phyloP scores from a whole-genome alignment of 768 basidiomycete species.

The Lactarius hengduanensis region DNA sequence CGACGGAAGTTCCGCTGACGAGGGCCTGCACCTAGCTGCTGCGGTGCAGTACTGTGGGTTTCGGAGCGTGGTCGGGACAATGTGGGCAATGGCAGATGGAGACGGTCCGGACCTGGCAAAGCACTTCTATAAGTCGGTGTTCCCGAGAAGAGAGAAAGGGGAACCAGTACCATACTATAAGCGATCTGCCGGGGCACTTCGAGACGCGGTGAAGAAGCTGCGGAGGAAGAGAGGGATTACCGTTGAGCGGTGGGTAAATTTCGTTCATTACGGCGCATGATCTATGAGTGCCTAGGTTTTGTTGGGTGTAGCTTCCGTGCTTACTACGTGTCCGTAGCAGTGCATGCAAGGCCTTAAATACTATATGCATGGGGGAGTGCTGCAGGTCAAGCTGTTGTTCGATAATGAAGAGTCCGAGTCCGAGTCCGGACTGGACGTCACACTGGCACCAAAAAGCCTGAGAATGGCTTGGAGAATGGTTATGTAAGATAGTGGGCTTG shows the following conservation, averaged over 20 bases:
- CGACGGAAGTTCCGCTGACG: neutral
- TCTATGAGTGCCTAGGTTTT: neutral
- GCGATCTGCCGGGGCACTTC: neutral
- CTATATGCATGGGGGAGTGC: too few relatives aligned
- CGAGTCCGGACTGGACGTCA: too few relatives aligned
- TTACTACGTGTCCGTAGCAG: neutral
- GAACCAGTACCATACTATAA: neutral
- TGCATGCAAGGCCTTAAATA: too few relatives aligned
- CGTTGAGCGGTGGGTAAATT: slow-evolving; percentile 3
- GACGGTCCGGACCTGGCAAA: neutral
- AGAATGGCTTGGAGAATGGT: too few relatives aligned
- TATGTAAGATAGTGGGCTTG: too few relatives aligned
- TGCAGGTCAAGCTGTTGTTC: too few relatives aligned
- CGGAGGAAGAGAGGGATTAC: neutral
- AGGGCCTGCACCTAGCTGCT: neutral
- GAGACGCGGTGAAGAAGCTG: neutral
- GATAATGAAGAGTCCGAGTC: too few relatives aligned
- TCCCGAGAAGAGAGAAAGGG: neutral
- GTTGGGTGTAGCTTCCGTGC: neutral
- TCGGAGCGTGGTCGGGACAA: neutral
- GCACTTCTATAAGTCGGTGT: neutral
- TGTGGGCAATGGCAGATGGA: neutral
- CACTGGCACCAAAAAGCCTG: too few relatives aligned
- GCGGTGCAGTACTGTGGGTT: neutral
- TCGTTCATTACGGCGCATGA: slow-evolving; percentile 4